phyloP scores from a whole-genome alignment of 176 grass and related monocot species.

The Zoysia pacifica region DNA sequence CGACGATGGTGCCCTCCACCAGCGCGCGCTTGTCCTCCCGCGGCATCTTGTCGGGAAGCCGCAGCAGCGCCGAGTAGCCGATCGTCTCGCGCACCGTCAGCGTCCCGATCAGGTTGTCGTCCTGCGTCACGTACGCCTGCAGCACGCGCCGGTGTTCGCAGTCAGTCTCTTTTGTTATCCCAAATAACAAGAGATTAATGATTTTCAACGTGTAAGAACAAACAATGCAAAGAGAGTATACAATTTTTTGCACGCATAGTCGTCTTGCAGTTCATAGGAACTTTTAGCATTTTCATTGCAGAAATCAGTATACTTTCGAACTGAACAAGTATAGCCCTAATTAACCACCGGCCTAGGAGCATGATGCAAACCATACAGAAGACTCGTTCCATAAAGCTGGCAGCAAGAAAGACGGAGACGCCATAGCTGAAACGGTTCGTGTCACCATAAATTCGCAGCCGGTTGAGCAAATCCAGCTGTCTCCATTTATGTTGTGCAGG shows the following conservation, averaged over 20 bases:
- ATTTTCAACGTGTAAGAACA: no score
- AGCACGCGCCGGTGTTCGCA: neutral
- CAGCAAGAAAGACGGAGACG: neutral
- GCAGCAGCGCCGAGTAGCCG: conserved; percentile 88
- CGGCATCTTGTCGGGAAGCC: conserved; percentile 91
- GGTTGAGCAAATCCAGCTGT: conserved; percentile 37
- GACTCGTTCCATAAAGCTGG: neutral
- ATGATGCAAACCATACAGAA: neutral
- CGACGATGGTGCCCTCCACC: conserved; percentile 84
- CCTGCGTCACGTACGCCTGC: conserved; percentile 97
- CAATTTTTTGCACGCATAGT: no score
- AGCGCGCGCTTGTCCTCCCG: conserved; percentile 83
- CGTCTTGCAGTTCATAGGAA: no score
- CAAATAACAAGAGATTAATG: no score
- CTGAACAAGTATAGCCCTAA: neutral
- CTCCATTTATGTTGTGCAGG: conserved; percentile 49
- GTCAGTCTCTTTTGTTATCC: neutral
- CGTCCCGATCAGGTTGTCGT: conserved; percentile 97
- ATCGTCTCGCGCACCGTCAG: conserved; percentile 98
- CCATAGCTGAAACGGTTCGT: conserved; percentile 1
- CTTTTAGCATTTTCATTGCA: no score
- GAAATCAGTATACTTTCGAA: no score
- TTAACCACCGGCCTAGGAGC: neutral
- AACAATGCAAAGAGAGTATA: no score
- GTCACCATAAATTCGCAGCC: conserved; percentile 44